These are phyloP conservation scores for Aspergillus aculeatinus DNA, from an alignment of 2,329 filamentous ascomycete genomes.

Conservation along the genomic window DNA sequence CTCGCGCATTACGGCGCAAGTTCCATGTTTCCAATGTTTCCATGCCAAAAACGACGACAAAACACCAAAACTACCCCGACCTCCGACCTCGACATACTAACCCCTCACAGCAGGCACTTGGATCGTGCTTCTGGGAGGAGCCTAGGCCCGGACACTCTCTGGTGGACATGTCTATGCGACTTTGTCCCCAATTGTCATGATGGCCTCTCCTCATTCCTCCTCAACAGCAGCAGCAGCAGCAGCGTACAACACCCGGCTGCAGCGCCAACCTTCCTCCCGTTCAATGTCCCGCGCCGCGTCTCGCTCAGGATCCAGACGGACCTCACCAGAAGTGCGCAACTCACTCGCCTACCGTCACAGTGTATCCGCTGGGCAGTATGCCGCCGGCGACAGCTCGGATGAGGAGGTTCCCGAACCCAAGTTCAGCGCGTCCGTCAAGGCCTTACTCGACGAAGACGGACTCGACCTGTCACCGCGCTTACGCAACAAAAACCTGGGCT, in stretches of 20 bases:
- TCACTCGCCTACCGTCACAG: slow-evolving; percentile 17
- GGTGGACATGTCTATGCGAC: slow-evolving; percentile 19
- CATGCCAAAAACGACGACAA: not conserved
- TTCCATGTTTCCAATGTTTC: slow-evolving; percentile 6
- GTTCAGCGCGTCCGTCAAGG: slow-evolving; percentile 88
- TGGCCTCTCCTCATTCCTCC: slow-evolving; percentile 40
- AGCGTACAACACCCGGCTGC: slow-evolving; percentile 25
- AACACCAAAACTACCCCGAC: not conserved
- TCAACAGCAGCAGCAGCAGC: slow-evolving; percentile 25
- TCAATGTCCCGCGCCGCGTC: slow-evolving; percentile 40
- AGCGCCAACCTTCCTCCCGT: slow-evolving; percentile 36
- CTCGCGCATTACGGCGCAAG: slow-evolving; percentile 6
- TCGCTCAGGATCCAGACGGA: slow-evolving; percentile 34
- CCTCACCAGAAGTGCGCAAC: slow-evolving; percentile 30
- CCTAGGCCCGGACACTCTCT: slow-evolving; percentile 5
- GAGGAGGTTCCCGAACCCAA: slow-evolving; percentile 90
- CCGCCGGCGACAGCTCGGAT: slow-evolving; percentile 81
- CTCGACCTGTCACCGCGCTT: slow-evolving; percentile 50
- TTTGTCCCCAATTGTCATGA: slow-evolving; percentile 22
- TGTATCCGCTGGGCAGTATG: slow-evolving; percentile 32
- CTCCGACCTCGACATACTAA: slow-evolving; percentile 2
- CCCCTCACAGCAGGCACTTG: not conserved
- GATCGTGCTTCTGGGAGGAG: not conserved
- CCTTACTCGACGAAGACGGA: slow-evolving; percentile 63
- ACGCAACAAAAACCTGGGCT: slow-evolving; percentile 29